Evolutionary conservation across 129 eudicot species (phyloP), one percentile per base, ranked within the genome.

Genomic region (Flaveria brownii): DNA sequence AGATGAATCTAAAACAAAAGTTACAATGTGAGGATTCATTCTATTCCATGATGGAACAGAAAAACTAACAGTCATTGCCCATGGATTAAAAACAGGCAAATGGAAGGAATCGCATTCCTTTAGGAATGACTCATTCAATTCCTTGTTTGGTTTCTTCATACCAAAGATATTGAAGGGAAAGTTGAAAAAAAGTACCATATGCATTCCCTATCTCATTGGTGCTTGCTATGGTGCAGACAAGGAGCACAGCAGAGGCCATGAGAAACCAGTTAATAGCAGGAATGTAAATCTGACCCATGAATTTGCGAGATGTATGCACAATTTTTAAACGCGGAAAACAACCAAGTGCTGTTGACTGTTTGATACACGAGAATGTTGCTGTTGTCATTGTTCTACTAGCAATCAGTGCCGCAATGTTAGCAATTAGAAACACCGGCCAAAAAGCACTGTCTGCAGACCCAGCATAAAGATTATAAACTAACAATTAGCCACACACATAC

Each of bases 381-480:
- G 96, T 88, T 50, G 93, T 94, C 96, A 87, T 94, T 73, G 98
- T 85, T 84, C 97, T 84, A 84, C 98, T 94, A 59, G 98, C 97
- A 81, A 94, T 94, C 39, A 94, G 74, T 77, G 98, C 98, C 41
- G 98, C 98, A 67, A 91, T 59, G 73, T 87, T 94, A 75, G 98
- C 96, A 74, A 91, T 91, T 59, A 94, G 51, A 70, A 94, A 91
- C 70, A 94, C 92, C 9, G 91, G 91, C 98, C 98, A 94, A 84
- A 88, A 94, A 64, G 79, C 91, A 77, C 87, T 84, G 87, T 88
- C 98, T 94, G 92, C 77, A 85, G 47, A 76, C 55, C 77, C 67
- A 55, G 18, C 60, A 70, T 78, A 2, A 17, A 62, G 46, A 68
- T n/a, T 66, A 55, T 26, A 72, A 4, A 25, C 57, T 68, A 55